A percentile compares a stretch with the other conserved stretches of the same genome.
Conservation (phyloP, 768 basidiomycete genomes). For the Russula brevipes region DNA sequence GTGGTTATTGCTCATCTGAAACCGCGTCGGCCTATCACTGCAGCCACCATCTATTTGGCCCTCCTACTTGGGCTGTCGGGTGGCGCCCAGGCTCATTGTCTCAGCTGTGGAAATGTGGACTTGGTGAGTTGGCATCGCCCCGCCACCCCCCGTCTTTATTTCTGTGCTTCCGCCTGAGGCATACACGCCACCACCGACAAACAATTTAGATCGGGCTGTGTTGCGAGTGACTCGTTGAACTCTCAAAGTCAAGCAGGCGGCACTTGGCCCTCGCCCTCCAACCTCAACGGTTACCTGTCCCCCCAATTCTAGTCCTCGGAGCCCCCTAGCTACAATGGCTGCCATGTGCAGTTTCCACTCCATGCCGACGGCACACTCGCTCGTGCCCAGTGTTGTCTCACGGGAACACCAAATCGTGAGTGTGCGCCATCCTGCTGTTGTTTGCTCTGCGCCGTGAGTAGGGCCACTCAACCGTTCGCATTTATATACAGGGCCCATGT, state of each 20-base stretch:
- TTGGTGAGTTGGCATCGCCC: constrained; percentile 4
- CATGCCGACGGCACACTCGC: not conserved
- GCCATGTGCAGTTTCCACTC: not conserved
- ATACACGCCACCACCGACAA: not conserved
- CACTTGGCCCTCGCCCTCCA: not conserved
- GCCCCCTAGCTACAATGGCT: not conserved
- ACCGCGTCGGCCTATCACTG: not conserved
- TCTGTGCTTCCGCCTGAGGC: not conserved
- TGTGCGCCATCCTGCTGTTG: not conserved
- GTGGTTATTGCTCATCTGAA: not conserved
- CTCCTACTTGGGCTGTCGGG: not conserved
- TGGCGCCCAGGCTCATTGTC: constrained; percentile 9
- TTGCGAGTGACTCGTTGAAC: not conserved
- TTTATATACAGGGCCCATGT: not conserved
- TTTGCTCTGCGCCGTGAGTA: not conserved
- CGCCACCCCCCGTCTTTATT: not conserved
- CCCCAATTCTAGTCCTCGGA: not conserved
- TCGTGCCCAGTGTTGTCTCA: not conserved
- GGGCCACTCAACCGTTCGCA: not conserved
- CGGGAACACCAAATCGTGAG: constrained; percentile 2
- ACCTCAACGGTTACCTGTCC: not conserved
- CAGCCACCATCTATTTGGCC: not conserved
- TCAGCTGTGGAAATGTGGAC: constrained; percentile 3
- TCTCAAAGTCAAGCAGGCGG: too few relatives aligned
- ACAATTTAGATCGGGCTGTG: not conserved